Percentiles rank a stretch among this genome's conserved stretches.
Evolutionary conservation across 2,329 filamentous ascomycete species (phyloP).

Genomic region (Xylariaceae sp.): DNA sequence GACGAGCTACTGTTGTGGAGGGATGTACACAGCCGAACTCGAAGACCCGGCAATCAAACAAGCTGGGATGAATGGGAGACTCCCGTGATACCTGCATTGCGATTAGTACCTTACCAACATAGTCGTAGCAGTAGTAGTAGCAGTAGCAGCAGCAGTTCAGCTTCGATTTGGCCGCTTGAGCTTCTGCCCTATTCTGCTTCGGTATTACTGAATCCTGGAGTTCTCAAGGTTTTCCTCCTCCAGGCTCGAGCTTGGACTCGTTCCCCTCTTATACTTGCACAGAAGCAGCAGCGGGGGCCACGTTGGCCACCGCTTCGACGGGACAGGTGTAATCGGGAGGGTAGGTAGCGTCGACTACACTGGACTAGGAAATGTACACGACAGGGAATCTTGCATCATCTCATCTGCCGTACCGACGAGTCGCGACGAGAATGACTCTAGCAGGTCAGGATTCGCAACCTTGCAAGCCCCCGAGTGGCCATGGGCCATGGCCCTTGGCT

Average conservation of each 20-base stretch:
- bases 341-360: not conserved
- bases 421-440: not conserved
- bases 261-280: too few relatives aligned
- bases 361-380: not conserved
- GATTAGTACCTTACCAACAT: not conserved
- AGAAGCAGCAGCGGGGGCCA: too few relatives aligned
- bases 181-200: too few relatives aligned
- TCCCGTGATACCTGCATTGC: not conserved
- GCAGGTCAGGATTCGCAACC: conserved; percentile 9
- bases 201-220: too few relatives aligned
- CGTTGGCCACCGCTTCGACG: too few relatives aligned
- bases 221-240: too few relatives aligned
- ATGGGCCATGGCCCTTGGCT: not conserved
- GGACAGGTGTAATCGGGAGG: not conserved
- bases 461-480: not conserved
- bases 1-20: not conserved
- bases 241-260: too few relatives aligned
- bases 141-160: too few relatives aligned
- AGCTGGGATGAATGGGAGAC: not conserved
- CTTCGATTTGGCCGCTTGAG: too few relatives aligned
- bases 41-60: not conserved
- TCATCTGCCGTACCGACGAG: conserved; percentile 18
- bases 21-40: not conserved
- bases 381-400: conserved; percentile 20
- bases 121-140: too few relatives aligned